Evolutionary conservation across 495 filamentous ascomycete genomes (phyloP).

Genomic region (Cercophora samala): DNA sequence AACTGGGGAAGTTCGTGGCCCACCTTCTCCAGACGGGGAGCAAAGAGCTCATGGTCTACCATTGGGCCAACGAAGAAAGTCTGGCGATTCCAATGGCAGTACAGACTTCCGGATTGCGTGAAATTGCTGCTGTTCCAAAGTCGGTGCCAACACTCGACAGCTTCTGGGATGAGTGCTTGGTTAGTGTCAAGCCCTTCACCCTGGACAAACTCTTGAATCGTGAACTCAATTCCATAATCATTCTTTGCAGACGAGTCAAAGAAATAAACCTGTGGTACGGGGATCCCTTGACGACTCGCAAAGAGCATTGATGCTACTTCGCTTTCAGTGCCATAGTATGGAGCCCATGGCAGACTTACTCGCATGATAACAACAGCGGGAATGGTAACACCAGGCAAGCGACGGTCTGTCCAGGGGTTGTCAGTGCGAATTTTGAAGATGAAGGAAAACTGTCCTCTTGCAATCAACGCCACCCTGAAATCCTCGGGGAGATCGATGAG

Average conservation of each 20-base stretch:
- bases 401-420: neutral
- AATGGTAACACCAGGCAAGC: neutral
- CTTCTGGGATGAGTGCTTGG: neutral
- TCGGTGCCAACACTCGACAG: neutral
- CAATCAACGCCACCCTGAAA: neutral
- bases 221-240: conserved; percentile 5
- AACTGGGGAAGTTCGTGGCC: neutral
- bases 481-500: neutral
- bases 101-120: conserved; percentile 5
- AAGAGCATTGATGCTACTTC: conserved; percentile 12
- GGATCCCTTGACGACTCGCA: neutral
- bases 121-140: conserved; percentile 1
- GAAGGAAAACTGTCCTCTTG: neutral
- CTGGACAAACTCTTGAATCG: conserved; percentile 4
- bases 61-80: conserved; percentile 10
- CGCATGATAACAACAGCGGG: neutral
- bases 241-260: conserved; percentile 14
- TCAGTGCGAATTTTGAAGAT: neutral
- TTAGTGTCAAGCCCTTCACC: neutral
- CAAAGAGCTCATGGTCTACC: conserved; percentile 3
- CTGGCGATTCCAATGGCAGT: conserved; percentile 7
- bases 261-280: conserved; percentile 10
- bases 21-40: neutral
- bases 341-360: conserved; percentile 6
- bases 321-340: conserved; percentile 13